These are phyloP conservation scores for Mesotaenium endlicherianum DNA, from an alignment of 139 green algal species.

Conservation along the genomic window DNA sequence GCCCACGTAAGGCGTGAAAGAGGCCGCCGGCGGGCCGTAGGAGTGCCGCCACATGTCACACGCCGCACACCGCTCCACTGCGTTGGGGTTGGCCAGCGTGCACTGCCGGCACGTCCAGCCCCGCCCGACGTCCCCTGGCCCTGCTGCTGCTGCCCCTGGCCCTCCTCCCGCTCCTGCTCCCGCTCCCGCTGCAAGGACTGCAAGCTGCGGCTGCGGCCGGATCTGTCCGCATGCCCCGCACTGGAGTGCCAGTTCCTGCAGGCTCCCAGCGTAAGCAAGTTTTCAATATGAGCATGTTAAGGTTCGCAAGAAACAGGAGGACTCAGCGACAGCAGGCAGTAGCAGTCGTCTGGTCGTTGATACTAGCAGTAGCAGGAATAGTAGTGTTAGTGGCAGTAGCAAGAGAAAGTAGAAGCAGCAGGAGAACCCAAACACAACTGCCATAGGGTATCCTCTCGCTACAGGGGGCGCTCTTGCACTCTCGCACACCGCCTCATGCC, in stretches of 20 bases:
- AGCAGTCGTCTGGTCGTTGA: neutral
- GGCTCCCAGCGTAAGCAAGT: neutral
- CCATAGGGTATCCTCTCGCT: no score
- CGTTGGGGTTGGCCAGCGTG: slow-evolving; percentile 12
- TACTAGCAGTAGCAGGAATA: neutral
- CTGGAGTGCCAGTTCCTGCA: slow-evolving; percentile 17
- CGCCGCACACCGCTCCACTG: slow-evolving; percentile 2
- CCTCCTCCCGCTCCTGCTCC: neutral
- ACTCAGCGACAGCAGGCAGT: neutral
- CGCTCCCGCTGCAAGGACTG: neutral
- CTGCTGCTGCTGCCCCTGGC: neutral
- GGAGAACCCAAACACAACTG: neutral
- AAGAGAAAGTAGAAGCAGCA: neutral
- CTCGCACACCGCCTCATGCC: no score
- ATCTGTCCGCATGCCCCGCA: slow-evolving; percentile 24
- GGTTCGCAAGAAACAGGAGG: neutral
- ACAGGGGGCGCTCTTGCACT: no score
- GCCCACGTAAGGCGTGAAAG: neutral
- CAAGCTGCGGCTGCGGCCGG: neutral
- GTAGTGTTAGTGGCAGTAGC: neutral
- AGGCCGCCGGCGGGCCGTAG: neutral
- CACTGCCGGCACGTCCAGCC: slow-evolving; percentile 12
- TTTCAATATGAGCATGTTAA: neutral
- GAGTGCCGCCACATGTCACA: slow-evolving; percentile 42
- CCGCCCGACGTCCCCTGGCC: neutral